Base-by-base conservation (phyloP, 805 yeast species). In the Grigorovia yakushimaensis region DNA sequence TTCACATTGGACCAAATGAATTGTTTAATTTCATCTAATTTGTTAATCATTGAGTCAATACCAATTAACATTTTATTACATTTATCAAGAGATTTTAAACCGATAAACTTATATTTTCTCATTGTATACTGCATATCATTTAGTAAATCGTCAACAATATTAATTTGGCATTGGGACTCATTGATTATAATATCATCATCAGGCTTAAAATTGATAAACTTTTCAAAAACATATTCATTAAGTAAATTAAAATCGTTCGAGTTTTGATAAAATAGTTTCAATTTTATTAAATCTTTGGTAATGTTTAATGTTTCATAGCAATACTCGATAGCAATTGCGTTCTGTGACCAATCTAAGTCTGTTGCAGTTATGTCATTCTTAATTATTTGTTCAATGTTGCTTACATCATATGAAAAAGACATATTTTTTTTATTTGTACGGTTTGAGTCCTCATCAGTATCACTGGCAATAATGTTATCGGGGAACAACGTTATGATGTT, bases 81-180 rank as follows among this genome's bases (percentile, higher is more conserved):
- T 19, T 70, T 73, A 7, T 58, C 57, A 24, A 80, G 67, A 11
- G 81, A 83, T 50, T 77, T 73, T 49, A 71, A 66, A 1, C 84
- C 77, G 39, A 81, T 65, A 43, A 73, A 75, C 41, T 72, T 70
- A 55, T 79, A 46, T 21, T 41, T 24, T 13, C 47, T 24, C 22
- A 39, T 33, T 4, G 19, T 9, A 15, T 44, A 44, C 3, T 39
- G 27, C 8, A 11, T 17, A 30, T 44, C 39, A 20, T 27, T 39
- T 15, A 39, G 17, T 19, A 44, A 22, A 18, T 44, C 47, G 10
- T 11, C 30, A 24, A 41, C 10, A n/a, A 19, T 23, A 4, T 19
- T 40, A 8, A 17, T 17, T n/a, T n/a, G 20, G 9, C 33, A 27
- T 27, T 15, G 15, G 4, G 42, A 17, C 3, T 23, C 18, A 27